Percentiles rank a stretch among this genome's conserved stretches.
Evolutionary conservation across 306 rosid species (phyloP).

Genomic region (Casuarina glauca): DNA sequence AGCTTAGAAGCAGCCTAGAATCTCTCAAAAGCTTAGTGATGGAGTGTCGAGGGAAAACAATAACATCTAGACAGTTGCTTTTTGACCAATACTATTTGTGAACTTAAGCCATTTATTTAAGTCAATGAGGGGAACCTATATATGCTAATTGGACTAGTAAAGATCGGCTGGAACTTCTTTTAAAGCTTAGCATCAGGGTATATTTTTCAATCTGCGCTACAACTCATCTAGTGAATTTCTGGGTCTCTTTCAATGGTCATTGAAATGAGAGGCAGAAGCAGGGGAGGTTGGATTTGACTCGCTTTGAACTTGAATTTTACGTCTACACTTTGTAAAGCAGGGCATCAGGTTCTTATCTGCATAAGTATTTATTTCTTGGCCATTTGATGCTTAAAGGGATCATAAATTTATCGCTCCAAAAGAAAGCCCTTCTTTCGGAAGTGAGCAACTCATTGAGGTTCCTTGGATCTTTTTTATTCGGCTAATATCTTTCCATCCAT

Average conservation of each 20-base stretch:
- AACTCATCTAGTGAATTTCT: background rate
- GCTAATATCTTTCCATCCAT: background rate
- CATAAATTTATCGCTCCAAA: conserved; percentile 32
- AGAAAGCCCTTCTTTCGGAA: conserved; percentile 29
- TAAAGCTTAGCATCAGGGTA: conserved; percentile 3
- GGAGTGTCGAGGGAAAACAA: conserved; percentile 29
- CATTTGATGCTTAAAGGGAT: conserved; percentile 47
- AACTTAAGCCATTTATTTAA: conserved; percentile 17
- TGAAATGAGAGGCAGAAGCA: conserved; percentile 22
- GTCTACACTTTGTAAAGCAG: conserved; percentile 37
- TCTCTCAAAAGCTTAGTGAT: conserved; percentile 40
- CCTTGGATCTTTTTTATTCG: conserved; percentile 38
- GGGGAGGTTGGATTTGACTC: conserved; percentile 30
- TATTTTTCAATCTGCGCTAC: background rate
- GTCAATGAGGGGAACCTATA: conserved; percentile 29
- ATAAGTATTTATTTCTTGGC: conserved; percentile 37
- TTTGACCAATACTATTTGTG: conserved; percentile 32
- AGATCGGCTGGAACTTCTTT: conserved; percentile 22
- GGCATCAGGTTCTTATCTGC: conserved; percentile 52
- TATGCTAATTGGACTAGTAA: conserved; percentile 21
- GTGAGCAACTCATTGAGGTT: conserved; percentile 27
- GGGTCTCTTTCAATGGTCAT: background rate
- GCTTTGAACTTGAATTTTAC: conserved; percentile 34
- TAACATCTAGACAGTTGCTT: conserved; percentile 31
- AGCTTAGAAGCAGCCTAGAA: conserved; percentile 41